These are phyloP conservation scores for Penicillium lividum DNA, from an alignment of 495 filamentous ascomycete genomes.

Conservation along the genomic window DNA sequence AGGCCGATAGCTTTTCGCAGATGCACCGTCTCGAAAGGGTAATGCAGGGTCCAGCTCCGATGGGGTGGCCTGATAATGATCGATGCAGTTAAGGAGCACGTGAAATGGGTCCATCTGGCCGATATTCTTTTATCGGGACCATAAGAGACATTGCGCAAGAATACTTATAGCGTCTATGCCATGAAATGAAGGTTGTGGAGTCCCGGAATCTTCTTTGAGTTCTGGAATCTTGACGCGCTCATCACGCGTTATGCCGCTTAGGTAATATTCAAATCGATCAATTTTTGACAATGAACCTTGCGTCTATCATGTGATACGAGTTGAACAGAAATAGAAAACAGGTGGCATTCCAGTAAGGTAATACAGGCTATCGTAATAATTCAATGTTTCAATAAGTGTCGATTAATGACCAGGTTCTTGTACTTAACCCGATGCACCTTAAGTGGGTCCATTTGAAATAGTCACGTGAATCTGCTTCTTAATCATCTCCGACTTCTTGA, in stretches of 20 bases:
- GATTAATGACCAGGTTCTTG: background rate
- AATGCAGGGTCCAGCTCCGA: conserved; percentile 81
- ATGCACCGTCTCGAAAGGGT: conserved; percentile 52
- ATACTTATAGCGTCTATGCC: conserved; percentile 6
- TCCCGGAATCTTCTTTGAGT: conserved; percentile 6
- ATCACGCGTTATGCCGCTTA: conserved; percentile 9
- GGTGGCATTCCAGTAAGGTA: background rate
- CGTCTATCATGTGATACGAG: background rate
- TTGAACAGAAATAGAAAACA: background rate
- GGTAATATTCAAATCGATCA: background rate
- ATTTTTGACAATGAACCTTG: background rate
- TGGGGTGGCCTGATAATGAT: conserved; percentile 81
- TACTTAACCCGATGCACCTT: background rate
- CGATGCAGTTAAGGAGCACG: conserved; percentile 91
- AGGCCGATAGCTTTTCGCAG: conserved; percentile 57
- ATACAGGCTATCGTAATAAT: background rate
- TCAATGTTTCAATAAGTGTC: background rate
- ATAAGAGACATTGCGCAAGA: conserved; percentile 32
- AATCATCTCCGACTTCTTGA: background rate
- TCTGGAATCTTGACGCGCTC: conserved; percentile 11
- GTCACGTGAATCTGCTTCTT: background rate
- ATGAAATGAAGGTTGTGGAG: conserved; percentile 2
- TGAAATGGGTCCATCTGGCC: conserved; percentile 67
- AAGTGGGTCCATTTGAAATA: background rate
- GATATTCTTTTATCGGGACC: conserved; percentile 22